Conservation (phyloP, 2,329 filamentous ascomycete genomes). For the Stachybotrys chlorohalonatus region DNA sequence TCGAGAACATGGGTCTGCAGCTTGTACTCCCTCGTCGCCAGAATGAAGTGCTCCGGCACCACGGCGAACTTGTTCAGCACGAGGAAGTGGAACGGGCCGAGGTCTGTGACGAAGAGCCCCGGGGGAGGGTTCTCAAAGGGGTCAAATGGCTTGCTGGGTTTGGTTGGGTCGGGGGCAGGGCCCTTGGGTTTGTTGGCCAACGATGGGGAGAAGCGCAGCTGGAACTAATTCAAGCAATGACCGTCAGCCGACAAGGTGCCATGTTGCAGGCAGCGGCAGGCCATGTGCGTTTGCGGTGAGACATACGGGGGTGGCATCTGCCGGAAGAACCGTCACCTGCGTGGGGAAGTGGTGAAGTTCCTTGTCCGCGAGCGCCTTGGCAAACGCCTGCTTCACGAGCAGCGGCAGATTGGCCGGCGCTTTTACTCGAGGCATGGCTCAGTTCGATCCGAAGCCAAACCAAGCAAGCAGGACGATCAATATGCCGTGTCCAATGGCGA, state of each 20-base stretch:
- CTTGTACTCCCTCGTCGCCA: constrained; percentile 55
- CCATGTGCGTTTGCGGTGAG: not conserved
- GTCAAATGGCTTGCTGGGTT: constrained; percentile 37
- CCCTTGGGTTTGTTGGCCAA: constrained; percentile 58
- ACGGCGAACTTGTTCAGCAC: constrained; percentile 71
- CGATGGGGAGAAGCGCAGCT: constrained; percentile 61
- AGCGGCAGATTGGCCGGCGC: constrained; percentile 38
- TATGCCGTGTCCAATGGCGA: not conserved
- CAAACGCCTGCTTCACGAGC: constrained; percentile 41
- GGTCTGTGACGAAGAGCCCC: constrained; percentile 40
- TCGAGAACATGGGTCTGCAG: constrained; percentile 58
- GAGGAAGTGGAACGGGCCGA: constrained; percentile 49
- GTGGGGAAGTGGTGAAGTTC: constrained; percentile 47
- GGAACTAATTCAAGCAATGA: constrained; percentile 42
- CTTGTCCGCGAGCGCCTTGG: constrained; percentile 34
- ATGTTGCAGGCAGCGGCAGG: not conserved
- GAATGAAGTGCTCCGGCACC: constrained; percentile 62
- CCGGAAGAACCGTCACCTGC: constrained; percentile 37
- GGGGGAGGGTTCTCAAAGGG: constrained; percentile 55
- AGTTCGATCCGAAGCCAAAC: not conserved
- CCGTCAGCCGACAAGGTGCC: constrained; percentile 1
- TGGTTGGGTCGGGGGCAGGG: constrained; percentile 22
- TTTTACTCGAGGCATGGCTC: constrained; percentile 19
- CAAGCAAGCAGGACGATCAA: not conserved
- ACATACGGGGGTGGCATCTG: constrained; percentile 34